Base-by-base conservation (phyloP, 306 rosid genomes). In the Gleditsia sinensis region DNA sequence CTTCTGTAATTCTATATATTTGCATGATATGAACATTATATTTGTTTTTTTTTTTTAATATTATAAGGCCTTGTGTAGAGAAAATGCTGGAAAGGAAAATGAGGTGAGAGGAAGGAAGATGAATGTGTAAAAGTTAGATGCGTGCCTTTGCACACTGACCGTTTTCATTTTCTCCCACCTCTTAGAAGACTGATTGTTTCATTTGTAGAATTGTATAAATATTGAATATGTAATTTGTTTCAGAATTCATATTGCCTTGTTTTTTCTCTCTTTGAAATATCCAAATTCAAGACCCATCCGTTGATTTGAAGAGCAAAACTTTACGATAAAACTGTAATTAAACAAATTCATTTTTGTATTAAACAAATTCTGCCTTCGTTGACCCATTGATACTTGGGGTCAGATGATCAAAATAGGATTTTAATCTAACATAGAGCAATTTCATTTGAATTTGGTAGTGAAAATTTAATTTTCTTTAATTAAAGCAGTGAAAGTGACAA, bases 21-120 rank as follows among this genome's bases (percentile, higher is more conserved):
- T 55, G 46, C 27, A 25, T 27, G 0, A 28, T 72, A 54, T 55
- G 21, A 71, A 72, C 74, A 72, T 24, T 65, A 27, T 17, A 45
- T n/a, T n/a, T n/a, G 54, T 55, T 79, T 79, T 79, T 63, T 55
- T 66, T 37, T 71, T 70, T 72, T 63, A 39, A 28, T 17, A 50
- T 40, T 54, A 43, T 30, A 60, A 27, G 51, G 30, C 16, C 55
- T 50, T 36, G 37, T 61, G 55, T 59, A 37, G 55, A 53, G 45
- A 63, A 36, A 37, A 21, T 32, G 62, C 46, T 11, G 11, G 4
- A 32, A 19, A 11, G 73, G 9, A 57, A 53, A 23, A 23, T 53
- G 51, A 21, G n/a, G n/a, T n/a, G n/a, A n/a, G n/a, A n/a, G n/a
- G n/a, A n/a, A n/a, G n/a, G n/a, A n/a, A n/a, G n/a, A 9, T 19